phyloP scores from a whole-genome alignment of 805 yeast species.

The Sungouiozyma intestinalis region DNA sequence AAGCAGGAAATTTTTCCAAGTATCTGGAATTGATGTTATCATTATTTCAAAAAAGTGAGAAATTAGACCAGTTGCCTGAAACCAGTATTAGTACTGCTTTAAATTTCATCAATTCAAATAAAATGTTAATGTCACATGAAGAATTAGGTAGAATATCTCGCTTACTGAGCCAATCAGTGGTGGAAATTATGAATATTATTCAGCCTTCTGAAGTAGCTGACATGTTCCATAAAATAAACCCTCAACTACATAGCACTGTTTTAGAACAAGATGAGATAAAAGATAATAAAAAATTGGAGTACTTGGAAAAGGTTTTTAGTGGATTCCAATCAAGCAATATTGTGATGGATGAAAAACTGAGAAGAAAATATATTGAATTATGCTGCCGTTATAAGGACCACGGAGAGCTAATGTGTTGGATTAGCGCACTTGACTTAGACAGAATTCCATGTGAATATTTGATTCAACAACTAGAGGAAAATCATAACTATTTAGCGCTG shows the following conservation, averaged over 20 bases:
- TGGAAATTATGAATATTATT: not conserved
- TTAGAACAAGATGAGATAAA: not conserved
- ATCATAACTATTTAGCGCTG: constrained; percentile 12
- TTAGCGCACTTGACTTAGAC: constrained; percentile 8
- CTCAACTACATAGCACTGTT: constrained; percentile 10
- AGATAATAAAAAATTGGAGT: constrained; percentile 8
- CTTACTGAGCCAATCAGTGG: not conserved
- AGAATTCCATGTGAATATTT: constrained; percentile 8
- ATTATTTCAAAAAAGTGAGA: not conserved
- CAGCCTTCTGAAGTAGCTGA: constrained; percentile 3
- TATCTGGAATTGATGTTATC: not conserved
- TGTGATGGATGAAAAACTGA: constrained; percentile 2
- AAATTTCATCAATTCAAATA: no score
- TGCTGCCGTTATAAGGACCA: constrained; percentile 9
- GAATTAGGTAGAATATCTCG: not conserved
- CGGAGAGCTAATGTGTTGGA: constrained; percentile 10
- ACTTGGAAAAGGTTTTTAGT: constrained; percentile 12
- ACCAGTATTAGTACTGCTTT: not conserved
- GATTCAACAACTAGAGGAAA: constrained; percentile 5
- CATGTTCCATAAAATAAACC: constrained; percentile 11
- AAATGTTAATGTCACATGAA: not conserved
- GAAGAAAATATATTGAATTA: constrained; percentile 10
- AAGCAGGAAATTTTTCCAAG: constrained; percentile 5
- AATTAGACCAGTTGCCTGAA: not conserved
- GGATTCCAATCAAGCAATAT: not conserved